These are phyloP conservation scores for Xerocomus potaroensis DNA, from an alignment of 768 basidiomycete genomes.

Conservation along the genomic window DNA sequence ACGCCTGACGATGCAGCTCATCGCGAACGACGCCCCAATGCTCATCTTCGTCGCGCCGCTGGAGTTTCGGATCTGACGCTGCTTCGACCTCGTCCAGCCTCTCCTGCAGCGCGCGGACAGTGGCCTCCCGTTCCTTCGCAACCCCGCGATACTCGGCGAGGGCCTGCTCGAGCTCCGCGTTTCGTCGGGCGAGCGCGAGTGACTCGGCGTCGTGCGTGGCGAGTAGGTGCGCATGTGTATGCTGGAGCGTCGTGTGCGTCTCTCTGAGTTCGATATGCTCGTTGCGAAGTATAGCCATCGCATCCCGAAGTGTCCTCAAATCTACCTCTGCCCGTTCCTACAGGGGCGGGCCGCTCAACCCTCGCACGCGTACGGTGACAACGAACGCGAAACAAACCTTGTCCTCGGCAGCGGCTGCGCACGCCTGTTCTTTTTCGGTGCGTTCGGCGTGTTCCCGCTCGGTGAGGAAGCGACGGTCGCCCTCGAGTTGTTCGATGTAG, in stretches of 20 bases:
- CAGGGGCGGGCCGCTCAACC: not conserved
- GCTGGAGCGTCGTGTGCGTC: conserved; percentile 43
- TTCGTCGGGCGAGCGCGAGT: conserved; percentile 43
- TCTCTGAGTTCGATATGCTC: conserved; percentile 62
- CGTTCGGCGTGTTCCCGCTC: conserved; percentile 67
- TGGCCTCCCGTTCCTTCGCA: conserved; percentile 38
- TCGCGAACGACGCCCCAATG: conserved; percentile 62
- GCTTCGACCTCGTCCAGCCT: conserved; percentile 44
- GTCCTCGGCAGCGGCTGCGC: conserved; percentile 46
- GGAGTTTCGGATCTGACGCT: conserved; percentile 29
- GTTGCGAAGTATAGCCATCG: conserved; percentile 48
- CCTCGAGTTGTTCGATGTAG: conserved; percentile 60
- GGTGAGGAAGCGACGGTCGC: conserved; percentile 63
- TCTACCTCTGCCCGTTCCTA: conserved; percentile 51
- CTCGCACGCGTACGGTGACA: not conserved
- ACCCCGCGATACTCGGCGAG: conserved; percentile 38
- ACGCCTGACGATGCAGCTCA: conserved; percentile 63
- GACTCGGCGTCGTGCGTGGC: conserved; percentile 50
- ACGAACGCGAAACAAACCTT: conserved; percentile 57
- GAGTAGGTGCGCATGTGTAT: conserved; percentile 45
- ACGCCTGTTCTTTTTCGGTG: conserved; percentile 61
- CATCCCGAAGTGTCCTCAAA: conserved; percentile 46
- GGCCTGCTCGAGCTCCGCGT: conserved; percentile 45
- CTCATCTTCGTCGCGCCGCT: conserved; percentile 40
- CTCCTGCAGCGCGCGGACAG: conserved; percentile 43